phyloP scores from a whole-genome alignment of 345 rosid species.

The Lepidium africanum region DNA sequence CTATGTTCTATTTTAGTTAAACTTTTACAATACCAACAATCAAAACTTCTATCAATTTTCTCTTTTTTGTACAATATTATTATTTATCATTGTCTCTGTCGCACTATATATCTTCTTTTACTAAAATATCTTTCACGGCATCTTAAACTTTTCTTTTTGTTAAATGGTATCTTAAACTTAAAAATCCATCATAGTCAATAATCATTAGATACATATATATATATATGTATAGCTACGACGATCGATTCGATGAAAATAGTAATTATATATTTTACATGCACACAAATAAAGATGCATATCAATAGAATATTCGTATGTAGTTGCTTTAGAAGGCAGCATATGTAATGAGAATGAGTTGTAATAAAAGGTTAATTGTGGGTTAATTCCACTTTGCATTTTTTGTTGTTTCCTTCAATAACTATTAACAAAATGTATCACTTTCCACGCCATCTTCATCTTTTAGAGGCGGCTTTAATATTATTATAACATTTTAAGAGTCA shows the following conservation, averaged over 20 bases:
- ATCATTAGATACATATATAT: not conserved
- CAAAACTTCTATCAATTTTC: not conserved
- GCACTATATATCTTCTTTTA: not conserved
- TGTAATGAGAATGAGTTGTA: constrained; percentile 6
- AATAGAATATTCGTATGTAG: constrained; percentile 19
- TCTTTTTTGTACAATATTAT: not conserved
- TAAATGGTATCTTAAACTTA: not conserved
- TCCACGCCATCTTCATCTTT: constrained; percentile 25
- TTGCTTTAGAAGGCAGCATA: constrained; percentile 33
- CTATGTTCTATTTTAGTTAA: not conserved
- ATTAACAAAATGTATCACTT: constrained; percentile 13
- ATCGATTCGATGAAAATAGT: constrained; percentile 1
- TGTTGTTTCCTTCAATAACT: constrained; percentile 13
- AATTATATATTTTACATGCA: constrained; percentile 1
- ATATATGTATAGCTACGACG: not conserved
- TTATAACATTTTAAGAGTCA: constrained; percentile 18
- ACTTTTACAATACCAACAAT: not conserved
- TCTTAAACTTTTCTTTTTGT: too few relatives aligned
- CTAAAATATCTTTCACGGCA: not conserved
- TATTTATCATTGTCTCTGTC: not conserved
- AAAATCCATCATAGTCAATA: not conserved
- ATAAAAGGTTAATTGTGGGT: not conserved
- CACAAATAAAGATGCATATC: not conserved
- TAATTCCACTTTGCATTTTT: constrained; percentile 10
- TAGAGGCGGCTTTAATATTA: constrained; percentile 18